Conservation (phyloP, 257 asterid genomes). For the Primulina tabacum region DNA sequence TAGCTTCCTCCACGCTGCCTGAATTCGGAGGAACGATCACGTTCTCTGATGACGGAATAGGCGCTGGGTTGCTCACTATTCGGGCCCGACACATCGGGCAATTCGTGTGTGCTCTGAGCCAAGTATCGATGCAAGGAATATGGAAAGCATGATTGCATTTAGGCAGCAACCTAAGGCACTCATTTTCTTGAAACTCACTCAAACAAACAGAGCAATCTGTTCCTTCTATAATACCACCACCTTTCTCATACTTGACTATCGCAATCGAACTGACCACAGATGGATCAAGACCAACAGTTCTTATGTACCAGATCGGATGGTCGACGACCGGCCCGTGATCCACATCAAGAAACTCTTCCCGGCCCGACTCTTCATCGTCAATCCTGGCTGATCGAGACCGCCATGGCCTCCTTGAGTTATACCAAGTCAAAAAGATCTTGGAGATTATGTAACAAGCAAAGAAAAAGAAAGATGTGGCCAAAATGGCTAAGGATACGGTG, state of each 20-base stretch:
- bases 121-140: conserved; percentile 70
- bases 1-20: conserved; percentile 28
- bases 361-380: conserved; percentile 26
- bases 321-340: conserved; percentile 55
- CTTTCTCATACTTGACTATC: conserved; percentile 45
- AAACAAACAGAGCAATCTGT: conserved; percentile 78
- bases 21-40: conserved; percentile 19
- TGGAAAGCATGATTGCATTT: conserved; percentile 87
- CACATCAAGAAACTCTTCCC: conserved; percentile 36
- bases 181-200: conserved; percentile 67
- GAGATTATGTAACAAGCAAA: conserved; percentile 42
- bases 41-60: not conserved
- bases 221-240: conserved; percentile 60
- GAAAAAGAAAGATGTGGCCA: conserved; percentile 40
- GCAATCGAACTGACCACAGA: conserved; percentile 57
- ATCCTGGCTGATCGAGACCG: not conserved
- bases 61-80: conserved; percentile 25
- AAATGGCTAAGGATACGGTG: conserved; percentile 33
- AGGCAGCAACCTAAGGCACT: conserved; percentile 58
- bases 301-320: conserved; percentile 77
- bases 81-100: conserved; percentile 82
- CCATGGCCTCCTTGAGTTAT: conserved; percentile 12
- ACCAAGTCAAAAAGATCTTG: conserved; percentile 27
- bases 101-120: conserved; percentile 78
- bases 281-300: conserved; percentile 67